Evolutionary conservation across 371 early-diverging fungal species (phyloP).

Genomic region (Rhizopus arrhizus): DNA sequence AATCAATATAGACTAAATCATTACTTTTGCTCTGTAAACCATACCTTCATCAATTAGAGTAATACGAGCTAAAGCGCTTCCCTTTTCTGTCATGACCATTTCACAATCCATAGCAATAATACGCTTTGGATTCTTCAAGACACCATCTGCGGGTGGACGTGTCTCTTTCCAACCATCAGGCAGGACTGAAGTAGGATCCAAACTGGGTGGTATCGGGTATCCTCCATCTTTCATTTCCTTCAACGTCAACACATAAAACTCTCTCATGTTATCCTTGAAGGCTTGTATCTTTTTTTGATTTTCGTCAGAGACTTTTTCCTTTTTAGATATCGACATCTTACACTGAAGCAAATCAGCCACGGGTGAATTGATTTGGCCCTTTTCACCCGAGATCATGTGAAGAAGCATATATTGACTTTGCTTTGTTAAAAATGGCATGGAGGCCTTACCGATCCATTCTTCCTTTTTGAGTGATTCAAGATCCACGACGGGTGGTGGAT

Average conservation of each 20-base stretch:
- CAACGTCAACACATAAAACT: slow-evolving; percentile 51
- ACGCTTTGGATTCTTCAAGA: slow-evolving; percentile 24
- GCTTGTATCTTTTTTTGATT: slow-evolving; percentile 11
- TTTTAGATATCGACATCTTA: slow-evolving; percentile 24
- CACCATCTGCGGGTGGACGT: slow-evolving; percentile 25
- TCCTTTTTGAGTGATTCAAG: slow-evolving; percentile 13
- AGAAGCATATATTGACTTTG: slow-evolving; percentile 40
- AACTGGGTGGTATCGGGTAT: slow-evolving; percentile 59
- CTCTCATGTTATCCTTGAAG: slow-evolving; percentile 42
- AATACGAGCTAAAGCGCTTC: slow-evolving; percentile 72
- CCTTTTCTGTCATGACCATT: slow-evolving; percentile 76
- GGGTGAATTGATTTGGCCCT: slow-evolving; percentile 32
- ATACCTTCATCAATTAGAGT: slow-evolving; percentile 62
- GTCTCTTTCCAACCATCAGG: slow-evolving; percentile 62
- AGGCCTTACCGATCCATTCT: slow-evolving; percentile 29
- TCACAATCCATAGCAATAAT: slow-evolving; percentile 82
- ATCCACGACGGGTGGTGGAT: slow-evolving; percentile 17
- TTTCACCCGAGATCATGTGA: slow-evolving; percentile 32
- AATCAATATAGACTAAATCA: not conserved
- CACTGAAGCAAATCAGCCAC: slow-evolving; percentile 44
- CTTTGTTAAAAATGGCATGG: slow-evolving; percentile 39
- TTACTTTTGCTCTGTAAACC: no score
- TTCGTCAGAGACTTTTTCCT: slow-evolving; percentile 24
- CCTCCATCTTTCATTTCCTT: slow-evolving; percentile 49
- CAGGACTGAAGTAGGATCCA: slow-evolving; percentile 36